A percentile compares a stretch with the other conserved stretches of the same genome.
phyloP scores from a whole-genome alignment of 768 basidiomycete genomes.

The Nevesoporus exiguus region DNA sequence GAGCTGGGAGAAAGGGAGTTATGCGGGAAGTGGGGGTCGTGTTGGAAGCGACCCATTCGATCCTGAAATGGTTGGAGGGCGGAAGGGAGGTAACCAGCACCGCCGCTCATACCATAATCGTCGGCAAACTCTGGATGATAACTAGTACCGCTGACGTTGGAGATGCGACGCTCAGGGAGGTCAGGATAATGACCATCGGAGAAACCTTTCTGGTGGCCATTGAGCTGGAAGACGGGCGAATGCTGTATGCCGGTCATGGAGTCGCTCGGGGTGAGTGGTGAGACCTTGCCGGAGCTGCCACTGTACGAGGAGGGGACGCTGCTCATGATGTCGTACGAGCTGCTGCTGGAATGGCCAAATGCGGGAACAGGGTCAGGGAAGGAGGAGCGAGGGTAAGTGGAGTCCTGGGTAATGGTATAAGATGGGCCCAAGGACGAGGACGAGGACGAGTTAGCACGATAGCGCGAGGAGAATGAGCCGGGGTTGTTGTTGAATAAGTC shows the following conservation, averaged over 20 bases:
- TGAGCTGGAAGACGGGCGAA: conserved; percentile 47
- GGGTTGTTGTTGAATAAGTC: conserved; percentile 58
- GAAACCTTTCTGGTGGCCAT: conserved; percentile 51
- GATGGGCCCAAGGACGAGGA: conserved; percentile 61
- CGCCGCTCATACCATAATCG: conserved; percentile 52
- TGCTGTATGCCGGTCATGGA: conserved; percentile 56
- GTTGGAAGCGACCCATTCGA: conserved; percentile 51
- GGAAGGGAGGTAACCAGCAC: conserved; percentile 46
- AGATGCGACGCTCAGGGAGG: conserved; percentile 55
- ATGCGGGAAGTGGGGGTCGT: conserved; percentile 53
- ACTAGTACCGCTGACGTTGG: conserved; percentile 40
- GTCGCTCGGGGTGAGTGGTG: conserved; percentile 70
- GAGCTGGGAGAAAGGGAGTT: conserved; percentile 36
- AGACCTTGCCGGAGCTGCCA: conserved; percentile 65
- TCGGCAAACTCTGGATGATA: conserved; percentile 63
- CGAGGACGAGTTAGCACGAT: conserved; percentile 69
- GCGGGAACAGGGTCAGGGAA: conserved; percentile 60
- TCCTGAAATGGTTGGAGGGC: conserved; percentile 59
- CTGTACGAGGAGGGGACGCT: conserved; percentile 59
- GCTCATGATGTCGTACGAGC: conserved; percentile 64
- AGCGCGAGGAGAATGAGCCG: conserved; percentile 53
- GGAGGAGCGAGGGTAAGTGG: conserved; percentile 54
- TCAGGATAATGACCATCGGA: conserved; percentile 55
- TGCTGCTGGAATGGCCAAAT: conserved; percentile 49
- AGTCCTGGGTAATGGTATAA: conserved; percentile 53